Base-by-base conservation (phyloP, 352 stramenopile genomes). In the Phytophthora melonis region DNA sequence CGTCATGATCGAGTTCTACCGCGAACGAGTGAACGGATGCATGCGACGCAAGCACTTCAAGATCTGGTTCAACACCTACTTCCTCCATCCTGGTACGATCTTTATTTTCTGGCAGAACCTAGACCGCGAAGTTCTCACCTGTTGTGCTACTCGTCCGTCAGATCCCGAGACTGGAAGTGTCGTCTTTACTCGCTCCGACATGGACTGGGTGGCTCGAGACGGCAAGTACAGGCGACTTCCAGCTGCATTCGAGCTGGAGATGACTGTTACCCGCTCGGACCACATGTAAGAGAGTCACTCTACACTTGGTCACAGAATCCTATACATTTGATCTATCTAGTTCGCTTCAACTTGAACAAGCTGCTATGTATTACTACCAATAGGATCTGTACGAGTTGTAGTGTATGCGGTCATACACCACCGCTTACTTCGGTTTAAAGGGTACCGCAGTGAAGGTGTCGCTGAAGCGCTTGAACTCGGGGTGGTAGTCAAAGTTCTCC, bases 401-500 rank as follows among this genome's bases (percentile, higher is more conserved):
- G 41, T 18, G 14, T 41, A 13, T 19, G 39, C n/a, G 18, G 8
- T 19, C 41, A 19, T 19, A 18, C 7, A 18, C 14, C 41, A 21
- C 5, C 5, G n/a, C 16, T 36, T 73, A 93, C 64, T 93, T 93
- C 10, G 86, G 86, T 32, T 71, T 77, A 69, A 97, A 97, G 0
- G 89, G 89, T 45, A 95, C 86, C 1, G 90, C 91, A 0, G 86
- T 92, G 77, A 97, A 97, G 34, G 80, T 90, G 72, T 96, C 91
- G 72, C 88, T 95, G 64, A 88, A 92, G 57, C 89, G 90, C 71
- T 97, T 97, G 78, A 94, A 97, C 66, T 93, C 88, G 5, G 91
- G 91, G 63, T 97, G 91, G 72, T 97, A 97, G 66, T 95, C 87
- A 58, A 97, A 97, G 59, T 97, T 90, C 39, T 95, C 80, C 56